A percentile compares a stretch with the other conserved stretches of the same genome.
Evolutionary conservation across 768 basidiomycete species (phyloP).

Genomic region (Rhizopogon salebrosus): DNA sequence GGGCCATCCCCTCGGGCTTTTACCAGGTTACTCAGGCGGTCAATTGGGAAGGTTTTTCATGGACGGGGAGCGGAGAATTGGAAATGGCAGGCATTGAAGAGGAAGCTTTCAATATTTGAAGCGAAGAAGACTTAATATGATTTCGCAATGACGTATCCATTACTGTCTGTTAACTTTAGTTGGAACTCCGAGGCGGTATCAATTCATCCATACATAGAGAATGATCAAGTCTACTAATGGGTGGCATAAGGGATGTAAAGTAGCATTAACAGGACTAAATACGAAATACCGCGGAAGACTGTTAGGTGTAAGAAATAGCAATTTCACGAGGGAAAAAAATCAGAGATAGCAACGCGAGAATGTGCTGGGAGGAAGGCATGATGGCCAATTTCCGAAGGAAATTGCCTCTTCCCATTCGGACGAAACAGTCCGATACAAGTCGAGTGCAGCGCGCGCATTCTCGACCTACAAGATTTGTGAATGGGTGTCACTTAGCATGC

Average conservation of each 20-base stretch:
- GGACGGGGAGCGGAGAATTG: slow-evolving; percentile 26
- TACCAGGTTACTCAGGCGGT: slow-evolving; percentile 10
- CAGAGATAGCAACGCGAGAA: slow-evolving; percentile 77
- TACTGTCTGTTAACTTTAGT: neutral
- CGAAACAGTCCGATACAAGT: slow-evolving; percentile 50
- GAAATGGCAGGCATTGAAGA: slow-evolving; percentile 22
- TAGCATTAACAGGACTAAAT: slow-evolving; percentile 1
- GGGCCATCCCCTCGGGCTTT: slow-evolving; percentile 7
- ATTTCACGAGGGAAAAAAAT: slow-evolving; percentile 3
- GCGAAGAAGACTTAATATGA: neutral
- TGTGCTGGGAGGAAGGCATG: slow-evolving; percentile 66
- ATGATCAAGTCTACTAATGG: neutral
- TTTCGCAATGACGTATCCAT: neutral
- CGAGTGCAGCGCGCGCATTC: slow-evolving; percentile 60
- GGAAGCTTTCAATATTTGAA: slow-evolving; percentile 14
- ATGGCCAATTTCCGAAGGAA: slow-evolving; percentile 64
- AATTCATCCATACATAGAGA: neutral
- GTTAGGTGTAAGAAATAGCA: neutral
- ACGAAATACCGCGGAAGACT: neutral
- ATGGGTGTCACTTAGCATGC: slow-evolving; percentile 1
- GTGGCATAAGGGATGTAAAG: slow-evolving; percentile 1
- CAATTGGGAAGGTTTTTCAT: slow-evolving; percentile 18
- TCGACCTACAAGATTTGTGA: slow-evolving; percentile 54
- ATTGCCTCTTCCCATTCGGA: slow-evolving; percentile 65
- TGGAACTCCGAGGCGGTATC: neutral